Conservation (phyloP, 2,329 filamentous ascomycete genomes). For the Fusarium coffeatum region DNA sequence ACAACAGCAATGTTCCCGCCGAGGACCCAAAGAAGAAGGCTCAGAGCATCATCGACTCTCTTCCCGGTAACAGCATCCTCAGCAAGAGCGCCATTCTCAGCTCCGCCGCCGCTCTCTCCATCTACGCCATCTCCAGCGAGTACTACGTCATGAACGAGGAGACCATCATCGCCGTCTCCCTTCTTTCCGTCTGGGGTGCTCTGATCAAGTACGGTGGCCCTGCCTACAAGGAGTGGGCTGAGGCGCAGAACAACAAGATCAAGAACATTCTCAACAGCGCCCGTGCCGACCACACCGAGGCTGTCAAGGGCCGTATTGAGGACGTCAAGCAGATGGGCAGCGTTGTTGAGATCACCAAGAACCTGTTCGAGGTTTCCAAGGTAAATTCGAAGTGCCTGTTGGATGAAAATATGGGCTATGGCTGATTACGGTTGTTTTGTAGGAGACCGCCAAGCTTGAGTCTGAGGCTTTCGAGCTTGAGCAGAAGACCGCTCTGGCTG, state of each 20-base stretch:
- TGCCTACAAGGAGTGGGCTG: conserved; percentile 91
- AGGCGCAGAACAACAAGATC: conserved; percentile 90
- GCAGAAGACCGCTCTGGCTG: conserved; percentile 91
- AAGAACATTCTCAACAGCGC: conserved; percentile 95
- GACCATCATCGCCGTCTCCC: conserved; percentile 90
- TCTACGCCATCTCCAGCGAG: conserved; percentile 98
- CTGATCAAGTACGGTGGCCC: conserved; percentile 95
- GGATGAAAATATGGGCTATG: conserved; percentile 15
- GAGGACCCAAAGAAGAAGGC: conserved; percentile 97
- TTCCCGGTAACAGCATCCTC: conserved; percentile 90
- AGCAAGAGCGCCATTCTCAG: conserved; percentile 98
- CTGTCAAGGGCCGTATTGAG: conserved; percentile 93
- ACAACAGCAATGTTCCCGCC: conserved; percentile 80
- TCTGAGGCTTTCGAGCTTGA: conserved; percentile 96
- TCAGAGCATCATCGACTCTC: conserved; percentile 90
- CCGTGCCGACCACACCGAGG: conserved; percentile 92
- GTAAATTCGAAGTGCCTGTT: conserved; percentile 60
- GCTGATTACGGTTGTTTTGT: conserved; percentile 44
- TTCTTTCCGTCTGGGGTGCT: conserved; percentile 91
- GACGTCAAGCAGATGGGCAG: conserved; percentile 94
- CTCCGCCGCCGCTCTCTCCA: conserved; percentile 86
- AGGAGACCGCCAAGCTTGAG: conserved; percentile 98
- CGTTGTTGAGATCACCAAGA: conserved; percentile 97
- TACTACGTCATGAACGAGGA: conserved; percentile 99
- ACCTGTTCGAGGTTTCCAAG: conserved; percentile 97